A percentile compares a stretch with the other conserved stretches of the same genome.
These are phyloP conservation scores for Rhododendron kiyosumense DNA, from an alignment of 148 eudicot species.

Conservation along the genomic window DNA sequence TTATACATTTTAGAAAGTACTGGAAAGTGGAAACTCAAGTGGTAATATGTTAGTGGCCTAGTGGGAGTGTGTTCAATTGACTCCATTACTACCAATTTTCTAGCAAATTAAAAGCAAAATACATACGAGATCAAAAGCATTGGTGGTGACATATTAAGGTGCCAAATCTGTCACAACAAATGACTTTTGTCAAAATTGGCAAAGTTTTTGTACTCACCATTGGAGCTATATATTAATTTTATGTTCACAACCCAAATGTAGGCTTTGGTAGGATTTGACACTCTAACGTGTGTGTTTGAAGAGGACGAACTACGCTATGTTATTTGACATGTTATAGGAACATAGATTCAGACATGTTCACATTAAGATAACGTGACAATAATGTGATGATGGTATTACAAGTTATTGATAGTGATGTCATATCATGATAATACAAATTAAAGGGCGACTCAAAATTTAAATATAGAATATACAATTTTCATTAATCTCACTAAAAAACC, in stretches of 20 bases:
- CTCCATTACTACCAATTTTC: not conserved
- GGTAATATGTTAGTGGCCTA: not conserved
- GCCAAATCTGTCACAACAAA: too few relatives aligned
- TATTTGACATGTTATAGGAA: not conserved
- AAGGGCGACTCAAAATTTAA: not conserved
- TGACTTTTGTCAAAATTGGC: too few relatives aligned
- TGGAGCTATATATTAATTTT: too few relatives aligned
- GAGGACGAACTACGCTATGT: not conserved
- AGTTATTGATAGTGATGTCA: not conserved
- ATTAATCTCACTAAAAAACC: not conserved
- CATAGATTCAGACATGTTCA: too few relatives aligned
- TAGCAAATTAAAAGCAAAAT: not conserved
- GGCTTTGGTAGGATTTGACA: not conserved
- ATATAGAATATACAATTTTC: not conserved
- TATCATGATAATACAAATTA: too few relatives aligned
- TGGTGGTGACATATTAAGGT: not conserved
- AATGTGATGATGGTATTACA: too few relatives aligned
- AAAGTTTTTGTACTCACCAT: too few relatives aligned
- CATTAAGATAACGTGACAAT: not conserved
- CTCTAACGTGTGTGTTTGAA: not conserved
- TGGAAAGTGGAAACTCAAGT: not conserved
- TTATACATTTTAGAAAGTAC: not conserved
- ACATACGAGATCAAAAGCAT: not conserved
- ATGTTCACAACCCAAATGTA: too few relatives aligned
- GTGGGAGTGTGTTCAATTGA: not conserved